Percentiles rank a stretch among this genome's conserved stretches.
phyloP scores from a whole-genome alignment of 2,329 filamentous ascomycete species.

The Berkeleyomyces basicola region DNA sequence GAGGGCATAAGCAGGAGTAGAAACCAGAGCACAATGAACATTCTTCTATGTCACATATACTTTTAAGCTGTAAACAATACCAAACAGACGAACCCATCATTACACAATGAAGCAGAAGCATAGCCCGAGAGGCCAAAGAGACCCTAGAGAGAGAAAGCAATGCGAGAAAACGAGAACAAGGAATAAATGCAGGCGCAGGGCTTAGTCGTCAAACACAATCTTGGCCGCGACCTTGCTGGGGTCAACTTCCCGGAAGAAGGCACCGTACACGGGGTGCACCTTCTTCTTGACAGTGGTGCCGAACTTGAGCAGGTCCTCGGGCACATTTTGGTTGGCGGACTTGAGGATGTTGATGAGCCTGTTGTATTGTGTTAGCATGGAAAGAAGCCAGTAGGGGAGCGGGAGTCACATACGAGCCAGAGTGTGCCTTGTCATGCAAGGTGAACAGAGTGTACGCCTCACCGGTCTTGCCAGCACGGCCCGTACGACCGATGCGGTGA shows the following conservation, averaged over 20 bases:
- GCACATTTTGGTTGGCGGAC: conserved; percentile 79
- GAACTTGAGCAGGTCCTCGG: conserved; percentile 83
- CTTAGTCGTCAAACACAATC: conserved; percentile 54
- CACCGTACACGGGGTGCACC: conserved; percentile 85
- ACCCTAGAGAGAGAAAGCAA: neutral
- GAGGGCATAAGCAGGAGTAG: neutral
- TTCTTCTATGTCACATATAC: conserved; percentile 8
- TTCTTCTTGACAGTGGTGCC: conserved; percentile 99
- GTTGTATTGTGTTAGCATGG: conserved; percentile 5
- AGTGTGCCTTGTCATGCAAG: conserved; percentile 81
- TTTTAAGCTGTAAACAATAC: neutral
- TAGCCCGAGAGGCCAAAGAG: neutral
- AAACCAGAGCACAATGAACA: neutral
- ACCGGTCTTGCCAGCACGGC: conserved; percentile 78
- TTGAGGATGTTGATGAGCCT: conserved; percentile 89
- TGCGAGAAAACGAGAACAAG: neutral
- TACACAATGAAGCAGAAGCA: neutral
- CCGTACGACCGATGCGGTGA: conserved; percentile 88
- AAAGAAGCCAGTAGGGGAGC: conserved; percentile 11
- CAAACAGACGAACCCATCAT: conserved; percentile 3
- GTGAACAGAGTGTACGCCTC: conserved; percentile 89
- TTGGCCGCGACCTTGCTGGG: conserved; percentile 74
- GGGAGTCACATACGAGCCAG: conserved; percentile 54
- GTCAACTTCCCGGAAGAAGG: conserved; percentile 84
- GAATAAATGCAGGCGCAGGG: neutral